Percentiles rank a stretch among this genome's conserved stretches.
Conservation (phyloP, 352 stramenopile species). For the Thalassiosira mediterranea region DNA sequence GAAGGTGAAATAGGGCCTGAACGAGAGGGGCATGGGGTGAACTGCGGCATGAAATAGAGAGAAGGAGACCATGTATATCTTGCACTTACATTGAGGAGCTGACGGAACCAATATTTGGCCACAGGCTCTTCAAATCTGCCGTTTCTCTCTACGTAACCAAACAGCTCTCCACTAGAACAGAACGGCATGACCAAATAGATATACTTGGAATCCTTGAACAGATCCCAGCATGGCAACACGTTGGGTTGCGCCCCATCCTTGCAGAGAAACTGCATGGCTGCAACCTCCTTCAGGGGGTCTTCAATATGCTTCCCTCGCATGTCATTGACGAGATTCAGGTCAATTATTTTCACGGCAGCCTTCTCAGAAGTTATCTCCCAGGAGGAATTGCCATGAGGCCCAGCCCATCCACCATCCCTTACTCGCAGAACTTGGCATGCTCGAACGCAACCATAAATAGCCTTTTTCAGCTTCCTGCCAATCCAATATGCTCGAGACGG, state of each 20-base stretch:
- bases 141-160: conserved; percentile 45
- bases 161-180: conserved; percentile 61
- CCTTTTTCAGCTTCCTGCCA: conserved; percentile 76
- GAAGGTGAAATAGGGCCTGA: conserved; percentile 62
- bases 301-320: conserved; percentile 63
- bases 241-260: conserved; percentile 55
- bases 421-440: conserved; percentile 70
- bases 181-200: conserved; percentile 69
- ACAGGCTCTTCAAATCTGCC: conserved; percentile 42
- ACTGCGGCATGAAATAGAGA: no score
- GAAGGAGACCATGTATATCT: no score
- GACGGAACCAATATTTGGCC: conserved; percentile 47
- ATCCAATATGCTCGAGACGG: conserved; percentile 75
- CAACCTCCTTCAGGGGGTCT: conserved; percentile 83
- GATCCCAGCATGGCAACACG: conserved; percentile 65
- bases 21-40: no score
- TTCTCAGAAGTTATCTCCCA: conserved; percentile 57
- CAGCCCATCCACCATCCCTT: conserved; percentile 38
- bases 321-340: conserved; percentile 32
- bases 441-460: conserved; percentile 81
- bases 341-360: conserved; percentile 55
- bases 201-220: conserved; percentile 71
- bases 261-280: conserved; percentile 72
- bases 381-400: conserved; percentile 23
- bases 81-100: conserved; percentile 46